These are phyloP conservation scores for Petunia hybrid DNA, from an alignment of 305 asterid genomes.

Conservation along the genomic window DNA sequence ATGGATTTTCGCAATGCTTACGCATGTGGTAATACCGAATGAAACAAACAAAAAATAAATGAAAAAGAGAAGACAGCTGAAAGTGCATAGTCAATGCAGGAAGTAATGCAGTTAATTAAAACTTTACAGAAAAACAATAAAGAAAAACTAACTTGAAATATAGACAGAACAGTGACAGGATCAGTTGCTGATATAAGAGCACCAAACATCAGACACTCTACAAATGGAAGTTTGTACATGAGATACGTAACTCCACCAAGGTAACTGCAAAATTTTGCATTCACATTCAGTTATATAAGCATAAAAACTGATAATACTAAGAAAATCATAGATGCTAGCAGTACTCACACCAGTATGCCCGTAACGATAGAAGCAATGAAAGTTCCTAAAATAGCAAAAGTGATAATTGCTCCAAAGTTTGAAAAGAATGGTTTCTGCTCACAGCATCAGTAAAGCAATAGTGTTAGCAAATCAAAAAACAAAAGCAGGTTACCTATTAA, in stretches of 20 bases:
- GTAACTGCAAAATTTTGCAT: constrained; percentile 62
- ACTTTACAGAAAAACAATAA: background rate
- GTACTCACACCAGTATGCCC: constrained; percentile 92
- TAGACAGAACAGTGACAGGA: constrained; percentile 97
- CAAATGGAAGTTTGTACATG: constrained; percentile 88
- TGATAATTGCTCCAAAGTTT: constrained; percentile 95
- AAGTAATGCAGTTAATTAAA: background rate
- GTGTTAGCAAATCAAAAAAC: constrained; percentile 9
- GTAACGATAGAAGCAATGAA: constrained; percentile 90
- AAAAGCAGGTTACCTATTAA: constrained; percentile 32
- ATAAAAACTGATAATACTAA: constrained; percentile 21
- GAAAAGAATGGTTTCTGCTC: constrained; percentile 97
- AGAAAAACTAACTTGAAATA: constrained; percentile 73
- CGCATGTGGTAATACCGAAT: constrained; percentile 22
- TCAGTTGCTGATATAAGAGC: constrained; percentile 98
- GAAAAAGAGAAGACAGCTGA: constrained; percentile 2
- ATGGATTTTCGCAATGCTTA: background rate
- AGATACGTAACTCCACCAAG: constrained; percentile 82
- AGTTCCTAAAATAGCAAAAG: constrained; percentile 91
- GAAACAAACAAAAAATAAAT: background rate
- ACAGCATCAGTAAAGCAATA: constrained; percentile 33
- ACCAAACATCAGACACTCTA: constrained; percentile 98
- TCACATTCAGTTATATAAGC: constrained; percentile 32
- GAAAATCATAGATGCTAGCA: constrained; percentile 30
- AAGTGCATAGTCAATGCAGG: constrained; percentile 24